phyloP scores from a whole-genome alignment of 352 stramenopile genomes.

The Phytophthora podocarpi region DNA sequence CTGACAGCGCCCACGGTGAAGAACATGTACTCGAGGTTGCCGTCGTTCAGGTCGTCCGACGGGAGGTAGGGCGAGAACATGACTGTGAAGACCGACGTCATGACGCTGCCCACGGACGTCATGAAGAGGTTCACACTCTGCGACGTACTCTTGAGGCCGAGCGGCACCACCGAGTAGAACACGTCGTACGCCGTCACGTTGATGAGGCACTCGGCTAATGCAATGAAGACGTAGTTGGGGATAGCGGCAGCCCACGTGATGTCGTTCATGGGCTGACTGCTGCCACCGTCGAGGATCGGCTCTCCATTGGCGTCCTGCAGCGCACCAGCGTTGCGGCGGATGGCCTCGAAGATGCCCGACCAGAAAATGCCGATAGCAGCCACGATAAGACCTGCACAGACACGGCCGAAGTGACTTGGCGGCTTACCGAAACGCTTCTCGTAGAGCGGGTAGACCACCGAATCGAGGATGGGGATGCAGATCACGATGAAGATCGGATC shows the following conservation, averaged over 20 bases:
- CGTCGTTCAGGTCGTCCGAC: constrained; percentile 61
- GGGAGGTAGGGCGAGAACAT: constrained; percentile 62
- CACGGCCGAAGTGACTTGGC: constrained; percentile 38
- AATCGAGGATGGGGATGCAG: constrained; percentile 43
- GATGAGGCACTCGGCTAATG: constrained; percentile 59
- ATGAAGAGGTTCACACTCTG: constrained; percentile 70
- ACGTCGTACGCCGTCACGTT: constrained; percentile 69
- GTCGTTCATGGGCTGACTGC: constrained; percentile 59
- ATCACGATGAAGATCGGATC: constrained; percentile 47
- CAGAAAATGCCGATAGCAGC: constrained; percentile 39
- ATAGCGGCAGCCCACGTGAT: constrained; percentile 55
- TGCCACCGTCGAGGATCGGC: constrained; percentile 43
- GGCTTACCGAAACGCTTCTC: constrained; percentile 28
- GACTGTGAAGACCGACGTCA: constrained; percentile 71
- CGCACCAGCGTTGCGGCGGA: constrained; percentile 48
- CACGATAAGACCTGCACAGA: constrained; percentile 28
- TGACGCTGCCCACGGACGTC: constrained; percentile 57
- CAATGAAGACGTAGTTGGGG: constrained; percentile 62
- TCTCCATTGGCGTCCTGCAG: constrained; percentile 36
- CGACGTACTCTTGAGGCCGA: constrained; percentile 57
- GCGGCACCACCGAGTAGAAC: constrained; percentile 61
- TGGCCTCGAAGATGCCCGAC: constrained; percentile 47
- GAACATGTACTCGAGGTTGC: constrained; percentile 77
- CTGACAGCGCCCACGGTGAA: constrained; percentile 55
- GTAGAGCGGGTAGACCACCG: constrained; percentile 45